These are phyloP conservation scores for Naganishia sp. DNA, from an alignment of 1,284 basidiomycete genomes.

Conservation along the genomic window DNA sequence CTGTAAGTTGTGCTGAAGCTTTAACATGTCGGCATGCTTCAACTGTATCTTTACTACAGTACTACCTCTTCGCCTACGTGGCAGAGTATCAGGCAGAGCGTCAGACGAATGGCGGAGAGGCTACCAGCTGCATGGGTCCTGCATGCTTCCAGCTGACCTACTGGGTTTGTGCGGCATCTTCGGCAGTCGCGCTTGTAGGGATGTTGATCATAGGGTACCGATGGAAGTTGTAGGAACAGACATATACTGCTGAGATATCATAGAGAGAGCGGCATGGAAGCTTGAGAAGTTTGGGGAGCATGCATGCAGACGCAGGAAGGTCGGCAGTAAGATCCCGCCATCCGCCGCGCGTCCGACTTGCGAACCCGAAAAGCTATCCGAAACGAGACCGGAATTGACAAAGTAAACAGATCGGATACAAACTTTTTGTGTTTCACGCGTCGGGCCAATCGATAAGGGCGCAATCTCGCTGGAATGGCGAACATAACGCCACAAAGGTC, in stretches of 20 bases:
- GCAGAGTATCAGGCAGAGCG: slow-evolving; percentile 37
- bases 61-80: slow-evolving; percentile 47
- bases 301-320: too few relatives aligned
- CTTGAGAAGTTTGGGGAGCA: too few relatives aligned
- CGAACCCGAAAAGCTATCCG: background rate
- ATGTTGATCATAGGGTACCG: slow-evolving; percentile 43
- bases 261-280: background rate
- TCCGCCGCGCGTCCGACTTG: too few relatives aligned
- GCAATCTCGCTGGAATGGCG: background rate
- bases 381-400: background rate
- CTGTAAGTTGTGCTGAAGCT: slow-evolving; percentile 38
- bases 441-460: background rate
- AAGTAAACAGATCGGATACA: slow-evolving; percentile 4
- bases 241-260: background rate
- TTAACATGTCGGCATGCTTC: too few relatives aligned
- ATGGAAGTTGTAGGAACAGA: slow-evolving; percentile 46
- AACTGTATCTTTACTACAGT: background rate
- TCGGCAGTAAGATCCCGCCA: too few relatives aligned
- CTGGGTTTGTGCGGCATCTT: slow-evolving; percentile 45
- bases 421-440: background rate
- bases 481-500: background rate
- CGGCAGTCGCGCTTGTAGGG: slow-evolving; percentile 43
- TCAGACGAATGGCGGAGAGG: slow-evolving; percentile 31
- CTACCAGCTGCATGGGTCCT: slow-evolving; percentile 45
- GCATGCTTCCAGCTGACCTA: slow-evolving; percentile 48